phyloP scores from a whole-genome alignment of 495 filamentous ascomycete species.

The Parathielavia appendiculata region DNA sequence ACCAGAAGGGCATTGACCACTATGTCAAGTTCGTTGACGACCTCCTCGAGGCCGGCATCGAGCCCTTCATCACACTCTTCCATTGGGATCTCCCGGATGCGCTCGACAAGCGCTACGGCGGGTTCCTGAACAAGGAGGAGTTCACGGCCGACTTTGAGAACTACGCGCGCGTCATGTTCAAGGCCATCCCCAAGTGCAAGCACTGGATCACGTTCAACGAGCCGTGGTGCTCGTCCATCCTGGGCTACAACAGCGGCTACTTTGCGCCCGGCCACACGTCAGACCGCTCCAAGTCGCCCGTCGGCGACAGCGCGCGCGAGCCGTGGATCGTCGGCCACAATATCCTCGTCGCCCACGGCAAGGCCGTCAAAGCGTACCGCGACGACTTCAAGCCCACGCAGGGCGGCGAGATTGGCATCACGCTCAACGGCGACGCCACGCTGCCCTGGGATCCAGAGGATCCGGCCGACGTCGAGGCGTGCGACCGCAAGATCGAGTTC shows the following conservation, averaged over 20 bases:
- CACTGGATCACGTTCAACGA: conserved; percentile 66
- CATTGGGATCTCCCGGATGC: conserved; percentile 61
- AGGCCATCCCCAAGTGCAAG: conserved; percentile 55
- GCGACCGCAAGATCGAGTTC: conserved; percentile 61
- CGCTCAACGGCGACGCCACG: conserved; percentile 57
- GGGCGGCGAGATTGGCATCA: conserved; percentile 58
- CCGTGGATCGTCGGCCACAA: conserved; percentile 60
- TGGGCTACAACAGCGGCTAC: conserved; percentile 55
- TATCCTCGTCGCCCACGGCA: conserved; percentile 53
- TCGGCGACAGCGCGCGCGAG: conserved; percentile 54
- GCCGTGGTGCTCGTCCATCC: conserved; percentile 56
- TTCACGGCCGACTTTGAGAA: conserved; percentile 57
- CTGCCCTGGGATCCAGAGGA: conserved; percentile 55
- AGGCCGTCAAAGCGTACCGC: conserved; percentile 61
- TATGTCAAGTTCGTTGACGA: conserved; percentile 59
- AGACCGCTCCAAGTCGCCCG: conserved; percentile 48
- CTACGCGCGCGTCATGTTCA: conserved; percentile 54
- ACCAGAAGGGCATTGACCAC: conserved; percentile 54
- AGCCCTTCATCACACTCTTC: conserved; percentile 57
- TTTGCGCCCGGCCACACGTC: conserved; percentile 58
- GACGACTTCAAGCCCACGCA: conserved; percentile 60
- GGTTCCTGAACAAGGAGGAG: conserved; percentile 54
- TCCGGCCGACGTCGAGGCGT: conserved; percentile 54
- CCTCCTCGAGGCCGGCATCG: conserved; percentile 53
- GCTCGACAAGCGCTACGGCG: conserved; percentile 58